Percentiles rank a stretch among this genome's conserved stretches.
Evolutionary conservation across 2,329 filamentous ascomycete genomes (phyloP).

Genomic region (Dactylellina sp.): DNA sequence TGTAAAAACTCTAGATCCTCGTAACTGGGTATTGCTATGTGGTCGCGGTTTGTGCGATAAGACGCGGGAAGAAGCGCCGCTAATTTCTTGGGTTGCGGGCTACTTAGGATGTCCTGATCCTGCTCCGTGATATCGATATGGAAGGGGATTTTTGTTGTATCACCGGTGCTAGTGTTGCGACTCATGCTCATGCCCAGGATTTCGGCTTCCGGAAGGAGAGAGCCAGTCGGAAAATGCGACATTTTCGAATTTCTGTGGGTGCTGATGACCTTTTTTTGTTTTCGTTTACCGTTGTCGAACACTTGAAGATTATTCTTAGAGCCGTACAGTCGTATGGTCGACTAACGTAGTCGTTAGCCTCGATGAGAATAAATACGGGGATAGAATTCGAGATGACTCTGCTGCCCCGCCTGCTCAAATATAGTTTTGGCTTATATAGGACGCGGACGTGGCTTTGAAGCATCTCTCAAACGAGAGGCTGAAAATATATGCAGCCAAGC

Average conservation of each 20-base stretch:
- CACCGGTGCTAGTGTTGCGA: background rate
- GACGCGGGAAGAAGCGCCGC: conserved; percentile 20
- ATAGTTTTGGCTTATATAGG: background rate
- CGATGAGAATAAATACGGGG: no score
- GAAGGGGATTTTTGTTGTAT: conserved; percentile 27
- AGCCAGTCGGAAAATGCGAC: background rate
- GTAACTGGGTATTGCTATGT: conserved; percentile 34
- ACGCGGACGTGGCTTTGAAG: background rate
- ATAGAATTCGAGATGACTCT: no score
- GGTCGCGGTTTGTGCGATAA: conserved; percentile 33
- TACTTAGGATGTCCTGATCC: background rate
- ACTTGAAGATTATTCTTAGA: no score
- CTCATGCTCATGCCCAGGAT: background rate
- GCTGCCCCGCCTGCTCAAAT: no score
- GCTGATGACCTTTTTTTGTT: no score
- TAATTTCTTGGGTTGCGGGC: background rate
- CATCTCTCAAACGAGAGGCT: background rate
- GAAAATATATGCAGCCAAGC: background rate
- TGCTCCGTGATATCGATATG: background rate
- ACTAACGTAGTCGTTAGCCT: no score
- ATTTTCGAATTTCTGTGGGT: background rate
- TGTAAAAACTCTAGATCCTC: conserved; percentile 46
- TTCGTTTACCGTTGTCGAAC: no score
- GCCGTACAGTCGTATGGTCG: no score
- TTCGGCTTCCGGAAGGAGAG: conserved; percentile 19